phyloP scores from a whole-genome alignment of 2,329 filamentous ascomycete genomes.

The Pseudogymnoascus sp. region DNA sequence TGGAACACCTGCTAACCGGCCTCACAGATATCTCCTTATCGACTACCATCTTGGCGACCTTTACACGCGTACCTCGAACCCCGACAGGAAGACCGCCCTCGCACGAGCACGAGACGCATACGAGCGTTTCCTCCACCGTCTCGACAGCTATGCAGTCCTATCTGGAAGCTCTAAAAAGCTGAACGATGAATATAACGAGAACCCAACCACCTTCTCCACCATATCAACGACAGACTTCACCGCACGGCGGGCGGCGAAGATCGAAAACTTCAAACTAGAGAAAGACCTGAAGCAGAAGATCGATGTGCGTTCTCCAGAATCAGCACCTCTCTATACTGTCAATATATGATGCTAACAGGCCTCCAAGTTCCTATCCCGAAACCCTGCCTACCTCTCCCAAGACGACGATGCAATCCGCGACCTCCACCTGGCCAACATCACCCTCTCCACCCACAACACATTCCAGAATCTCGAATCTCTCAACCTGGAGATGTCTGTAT shows the following conservation, averaged over 20 bases:
- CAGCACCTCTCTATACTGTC: conserved; percentile 27
- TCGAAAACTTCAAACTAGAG: conserved; percentile 74
- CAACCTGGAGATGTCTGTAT: conserved; percentile 73
- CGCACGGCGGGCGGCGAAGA: conserved; percentile 71
- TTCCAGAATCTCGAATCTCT: conserved; percentile 85
- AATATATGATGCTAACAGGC: conserved; percentile 26
- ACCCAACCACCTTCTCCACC: conserved; percentile 63
- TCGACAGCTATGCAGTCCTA: conserved; percentile 73
- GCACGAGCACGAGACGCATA: conserved; percentile 59
- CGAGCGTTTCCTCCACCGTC: conserved; percentile 65
- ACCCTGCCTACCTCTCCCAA: conserved; percentile 52
- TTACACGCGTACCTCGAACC: conserved; percentile 54
- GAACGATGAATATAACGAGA: conserved; percentile 64
- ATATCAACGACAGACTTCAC: conserved; percentile 56
- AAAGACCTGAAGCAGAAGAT: conserved; percentile 77
- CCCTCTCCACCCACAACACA: conserved; percentile 65
- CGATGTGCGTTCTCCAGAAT: conserved; percentile 46
- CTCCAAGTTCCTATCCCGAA: conserved; percentile 46
- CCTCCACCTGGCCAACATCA: conserved; percentile 67
- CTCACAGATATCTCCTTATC: conserved; percentile 60
- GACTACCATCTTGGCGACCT: conserved; percentile 75
- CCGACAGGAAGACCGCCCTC: conserved; percentile 56
- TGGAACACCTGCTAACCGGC: conserved; percentile 18
- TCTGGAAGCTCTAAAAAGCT: conserved; percentile 54
- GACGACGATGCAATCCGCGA: conserved; percentile 81